Percentiles rank a stretch among this genome's conserved stretches.
Conservation (phyloP, 345 rosid genomes). For the Camelina laxa region DNA sequence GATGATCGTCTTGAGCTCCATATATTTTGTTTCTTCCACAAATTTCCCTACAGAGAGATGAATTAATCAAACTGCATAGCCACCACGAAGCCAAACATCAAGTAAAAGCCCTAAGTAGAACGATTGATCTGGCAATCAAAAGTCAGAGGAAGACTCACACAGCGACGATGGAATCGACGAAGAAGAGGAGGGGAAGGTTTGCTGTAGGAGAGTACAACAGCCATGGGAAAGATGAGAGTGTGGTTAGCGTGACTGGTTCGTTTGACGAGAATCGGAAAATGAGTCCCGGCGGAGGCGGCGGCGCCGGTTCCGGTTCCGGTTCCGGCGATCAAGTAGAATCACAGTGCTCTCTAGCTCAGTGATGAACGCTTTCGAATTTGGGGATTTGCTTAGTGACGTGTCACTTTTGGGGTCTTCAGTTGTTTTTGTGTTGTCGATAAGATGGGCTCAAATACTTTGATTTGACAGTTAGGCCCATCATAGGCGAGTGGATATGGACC, state of each 20-base stretch:
- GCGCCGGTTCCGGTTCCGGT: background rate
- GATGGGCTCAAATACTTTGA: background rate
- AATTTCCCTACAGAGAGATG: slow-evolving; percentile 53
- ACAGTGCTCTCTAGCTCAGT: background rate
- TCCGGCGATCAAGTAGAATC: slow-evolving; percentile 8
- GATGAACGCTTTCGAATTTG: background rate
- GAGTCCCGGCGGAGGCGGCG: background rate
- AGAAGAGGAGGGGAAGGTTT: slow-evolving; percentile 59
- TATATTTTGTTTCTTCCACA: slow-evolving; percentile 30
- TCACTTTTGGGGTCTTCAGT: background rate
- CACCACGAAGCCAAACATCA: background rate
- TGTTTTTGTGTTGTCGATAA: slow-evolving; percentile 8
- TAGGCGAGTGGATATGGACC: background rate
- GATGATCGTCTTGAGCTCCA: slow-evolving; percentile 39
- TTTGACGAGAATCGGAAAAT: background rate
- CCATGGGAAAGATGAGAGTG: slow-evolving; percentile 40
- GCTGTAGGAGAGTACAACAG: slow-evolving; percentile 54
- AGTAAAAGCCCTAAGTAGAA: background rate
- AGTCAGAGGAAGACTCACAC: slow-evolving; percentile 40
- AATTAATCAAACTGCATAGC: background rate
- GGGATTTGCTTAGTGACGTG: slow-evolving; percentile 13
- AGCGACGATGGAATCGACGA: slow-evolving; percentile 45
- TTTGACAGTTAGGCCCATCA: background rate
- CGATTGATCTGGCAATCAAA: background rate
- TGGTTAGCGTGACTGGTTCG: background rate